These are phyloP conservation scores for Zoysia japonica DNA, from an alignment of 176 grass and related monocot species.

Conservation along the genomic window DNA sequence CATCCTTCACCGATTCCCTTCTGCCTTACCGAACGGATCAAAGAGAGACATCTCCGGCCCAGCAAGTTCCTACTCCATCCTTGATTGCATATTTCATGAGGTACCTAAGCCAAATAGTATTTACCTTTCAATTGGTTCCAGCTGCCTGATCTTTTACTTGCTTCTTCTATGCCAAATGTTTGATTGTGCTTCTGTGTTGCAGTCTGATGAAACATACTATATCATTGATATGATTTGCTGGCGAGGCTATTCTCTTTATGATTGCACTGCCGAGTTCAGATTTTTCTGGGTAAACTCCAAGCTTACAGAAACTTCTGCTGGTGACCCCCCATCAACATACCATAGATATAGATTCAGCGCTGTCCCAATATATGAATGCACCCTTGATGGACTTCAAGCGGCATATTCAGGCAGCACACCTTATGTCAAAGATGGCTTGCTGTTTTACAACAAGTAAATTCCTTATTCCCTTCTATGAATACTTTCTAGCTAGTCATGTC, in stretches of 20 bases:
- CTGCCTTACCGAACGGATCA: slow-evolving; percentile 76
- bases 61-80: slow-evolving; percentile 81
- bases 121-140: not conserved
- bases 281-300: slow-evolving; percentile 96
- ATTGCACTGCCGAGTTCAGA: slow-evolving; percentile 93
- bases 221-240: slow-evolving; percentile 96
- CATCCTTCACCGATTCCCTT: slow-evolving; percentile 88
- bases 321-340: slow-evolving; percentile 71
- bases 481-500: slow-evolving; percentile 6
- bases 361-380: slow-evolving; percentile 79
- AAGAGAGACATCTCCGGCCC: slow-evolving; percentile 74
- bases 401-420: slow-evolving; percentile 67
- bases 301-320: slow-evolving; percentile 79
- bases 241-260: slow-evolving; percentile 84
- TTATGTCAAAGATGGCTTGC: slow-evolving; percentile 82
- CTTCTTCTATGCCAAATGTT: not conserved
- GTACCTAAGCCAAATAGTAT: slow-evolving; percentile 30
- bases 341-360: slow-evolving; percentile 71
- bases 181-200: slow-evolving; percentile 23
- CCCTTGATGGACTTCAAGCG: slow-evolving; percentile 59
- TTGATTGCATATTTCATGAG: slow-evolving; percentile 98
- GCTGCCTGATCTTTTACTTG: not conserved
- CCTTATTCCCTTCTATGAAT: slow-evolving; percentile 12
- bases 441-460: slow-evolving; percentile 95
- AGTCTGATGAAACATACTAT: slow-evolving; percentile 94